phyloP scores from a whole-genome alignment of 2,329 filamentous ascomycete species.

The Dryadomyces quercivorus region DNA sequence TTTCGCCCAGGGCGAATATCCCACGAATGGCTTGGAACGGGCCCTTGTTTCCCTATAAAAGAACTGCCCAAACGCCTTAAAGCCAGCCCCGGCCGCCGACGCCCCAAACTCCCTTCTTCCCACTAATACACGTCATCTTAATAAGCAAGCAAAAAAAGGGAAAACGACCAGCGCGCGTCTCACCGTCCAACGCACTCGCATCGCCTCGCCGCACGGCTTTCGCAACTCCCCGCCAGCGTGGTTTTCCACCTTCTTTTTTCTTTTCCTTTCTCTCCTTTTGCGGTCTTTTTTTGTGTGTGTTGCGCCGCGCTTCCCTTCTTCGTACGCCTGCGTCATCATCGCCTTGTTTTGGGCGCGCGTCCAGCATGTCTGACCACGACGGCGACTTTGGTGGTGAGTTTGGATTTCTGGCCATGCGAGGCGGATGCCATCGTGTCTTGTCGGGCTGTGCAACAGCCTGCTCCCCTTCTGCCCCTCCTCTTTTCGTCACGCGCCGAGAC shows the following conservation, averaged over 20 bases:
- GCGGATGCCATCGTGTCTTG: not conserved
- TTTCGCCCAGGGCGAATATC: not conserved
- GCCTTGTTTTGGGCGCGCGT: not conserved
- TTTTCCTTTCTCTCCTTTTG: too few species aligned
- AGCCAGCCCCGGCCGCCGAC: not conserved
- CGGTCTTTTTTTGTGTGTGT: too few species aligned
- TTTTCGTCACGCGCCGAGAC: too few species aligned
- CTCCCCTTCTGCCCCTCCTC: too few species aligned
- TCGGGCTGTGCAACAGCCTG: too few species aligned
- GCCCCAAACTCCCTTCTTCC: not conserved
- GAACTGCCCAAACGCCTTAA: not conserved
- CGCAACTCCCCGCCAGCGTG: not conserved
- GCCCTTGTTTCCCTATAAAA: not conserved
- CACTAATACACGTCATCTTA: constrained; percentile 1
- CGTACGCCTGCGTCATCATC: not conserved
- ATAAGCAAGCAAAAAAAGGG: not conserved
- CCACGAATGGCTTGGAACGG: not conserved
- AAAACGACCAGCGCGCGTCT: not conserved
- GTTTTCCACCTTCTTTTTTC: not conserved
- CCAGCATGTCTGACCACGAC: constrained; percentile 52
- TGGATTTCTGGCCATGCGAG: not conserved
- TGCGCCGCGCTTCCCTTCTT: not conserved
- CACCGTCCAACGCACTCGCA: not conserved
- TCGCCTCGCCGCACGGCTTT: too few species aligned
- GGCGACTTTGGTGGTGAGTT: constrained; percentile 41